A percentile compares a stretch with the other conserved stretches of the same genome.
phyloP scores from a whole-genome alignment of 2,329 filamentous ascomycete genomes.

The Neonectria hederae region DNA sequence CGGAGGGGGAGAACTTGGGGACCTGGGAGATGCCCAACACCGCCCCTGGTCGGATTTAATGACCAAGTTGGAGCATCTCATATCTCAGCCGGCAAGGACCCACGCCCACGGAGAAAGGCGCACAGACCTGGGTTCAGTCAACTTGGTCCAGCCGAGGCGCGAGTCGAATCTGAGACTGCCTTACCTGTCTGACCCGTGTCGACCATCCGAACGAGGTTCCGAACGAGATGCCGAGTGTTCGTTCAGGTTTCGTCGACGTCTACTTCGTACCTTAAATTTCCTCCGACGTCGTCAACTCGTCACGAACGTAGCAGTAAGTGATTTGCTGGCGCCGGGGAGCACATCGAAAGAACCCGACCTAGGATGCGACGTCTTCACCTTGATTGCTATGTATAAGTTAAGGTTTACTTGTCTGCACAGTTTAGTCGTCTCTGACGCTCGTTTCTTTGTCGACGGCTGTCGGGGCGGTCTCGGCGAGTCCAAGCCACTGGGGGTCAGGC shows the following conservation, averaged over 20 bases:
- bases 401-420: background rate
- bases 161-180: background rate
- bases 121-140: background rate
- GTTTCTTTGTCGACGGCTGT: background rate
- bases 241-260: background rate
- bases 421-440: background rate
- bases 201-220: conserved; percentile 2
- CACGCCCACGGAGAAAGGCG: conserved; percentile 15
- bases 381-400: background rate
- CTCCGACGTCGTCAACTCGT: background rate
- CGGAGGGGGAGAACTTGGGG: conserved; percentile 6
- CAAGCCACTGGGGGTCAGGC: conserved; percentile 6
- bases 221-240: conserved; percentile 10
- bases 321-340: conserved; percentile 14
- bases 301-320: background rate
- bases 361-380: background rate
- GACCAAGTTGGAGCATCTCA: background rate
- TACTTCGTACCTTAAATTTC: background rate
- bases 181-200: background rate
- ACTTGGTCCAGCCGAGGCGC: conserved; percentile 2
- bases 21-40: conserved; percentile 3
- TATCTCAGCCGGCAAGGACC: background rate
- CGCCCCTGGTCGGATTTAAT: conserved; percentile 13
- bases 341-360: background rate
- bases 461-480: conserved; percentile 7